Evolutionary conservation across 345 rosid genomes (phyloP).

Genomic region (Arabidopsis arenosa): DNA sequence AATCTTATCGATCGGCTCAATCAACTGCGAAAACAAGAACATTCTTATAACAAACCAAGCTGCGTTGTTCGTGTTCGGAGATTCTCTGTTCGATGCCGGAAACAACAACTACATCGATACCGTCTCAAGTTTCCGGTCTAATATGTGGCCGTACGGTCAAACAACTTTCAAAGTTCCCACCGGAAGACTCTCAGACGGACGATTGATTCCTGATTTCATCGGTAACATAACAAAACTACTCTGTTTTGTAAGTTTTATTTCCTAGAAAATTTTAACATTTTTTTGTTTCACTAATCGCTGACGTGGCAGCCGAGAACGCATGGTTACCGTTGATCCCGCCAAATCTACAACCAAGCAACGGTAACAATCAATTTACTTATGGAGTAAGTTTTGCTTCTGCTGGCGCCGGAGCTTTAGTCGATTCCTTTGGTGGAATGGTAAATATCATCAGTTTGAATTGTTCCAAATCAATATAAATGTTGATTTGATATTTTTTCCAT

Average conservation of each 20-base stretch:
- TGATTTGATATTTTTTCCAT: background rate
- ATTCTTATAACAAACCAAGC: constrained; percentile 34
- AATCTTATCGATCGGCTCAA: background rate
- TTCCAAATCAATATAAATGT: background rate
- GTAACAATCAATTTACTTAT: constrained; percentile 29
- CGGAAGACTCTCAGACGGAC: constrained; percentile 54
- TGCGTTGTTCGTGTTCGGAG: constrained; percentile 56
- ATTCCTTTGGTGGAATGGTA: constrained; percentile 43
- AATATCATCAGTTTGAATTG: background rate
- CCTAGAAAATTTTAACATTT: too few relatives aligned
- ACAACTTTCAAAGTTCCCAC: constrained; percentile 50
- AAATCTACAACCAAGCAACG: constrained; percentile 50
- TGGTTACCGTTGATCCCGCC: constrained; percentile 56
- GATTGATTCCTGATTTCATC: constrained; percentile 51
- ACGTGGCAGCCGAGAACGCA: constrained; percentile 51
- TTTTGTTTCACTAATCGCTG: background rate
- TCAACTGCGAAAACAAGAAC: constrained; percentile 1
- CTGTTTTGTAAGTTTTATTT: background rate
- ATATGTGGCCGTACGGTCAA: constrained; percentile 51
- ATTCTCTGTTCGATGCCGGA: constrained; percentile 56
- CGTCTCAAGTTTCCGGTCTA: constrained; percentile 15
- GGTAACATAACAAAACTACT: constrained; percentile 31
- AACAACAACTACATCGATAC: constrained; percentile 54
- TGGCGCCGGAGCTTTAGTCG: constrained; percentile 58
- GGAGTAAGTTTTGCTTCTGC: constrained; percentile 62